A percentile compares a stretch with the other conserved stretches of the same genome.
These are phyloP conservation scores for Hyphodiscus sp. DNA, from an alignment of 2,329 filamentous ascomycete genomes.

Conservation along the genomic window DNA sequence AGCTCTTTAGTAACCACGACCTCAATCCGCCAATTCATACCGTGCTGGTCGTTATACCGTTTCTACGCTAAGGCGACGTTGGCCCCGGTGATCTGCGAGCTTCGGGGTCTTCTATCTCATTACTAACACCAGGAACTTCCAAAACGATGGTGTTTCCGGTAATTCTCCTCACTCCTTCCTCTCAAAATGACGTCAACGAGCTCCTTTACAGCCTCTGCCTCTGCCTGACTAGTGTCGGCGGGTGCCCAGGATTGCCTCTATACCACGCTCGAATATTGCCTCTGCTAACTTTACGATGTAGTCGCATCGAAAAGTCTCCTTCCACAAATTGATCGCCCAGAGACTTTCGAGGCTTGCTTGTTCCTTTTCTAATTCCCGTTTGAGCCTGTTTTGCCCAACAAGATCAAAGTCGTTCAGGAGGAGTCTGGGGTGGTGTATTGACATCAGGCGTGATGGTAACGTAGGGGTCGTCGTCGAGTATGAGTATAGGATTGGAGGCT, in stretches of 20 bases:
- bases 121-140: conserved; percentile 5
- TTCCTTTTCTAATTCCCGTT: conserved; percentile 8
- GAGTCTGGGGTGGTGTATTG: conserved; percentile 1
- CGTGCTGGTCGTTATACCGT: conserved; percentile 4
- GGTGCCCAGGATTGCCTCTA: conserved; percentile 5
- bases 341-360: conserved; percentile 5
- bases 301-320: conserved; percentile 9
- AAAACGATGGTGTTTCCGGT: conserved; percentile 6
- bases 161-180: conserved; percentile 7
- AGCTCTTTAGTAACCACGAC: conserved; percentile 2
- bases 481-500: conserved; percentile 10
- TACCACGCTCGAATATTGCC: conserved; percentile 2
- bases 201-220: conserved; percentile 8
- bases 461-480: conserved; percentile 2
- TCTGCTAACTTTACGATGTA: conserved; percentile 4
- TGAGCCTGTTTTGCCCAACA: conserved; percentile 1
- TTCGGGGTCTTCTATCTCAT: conserved; percentile 5
- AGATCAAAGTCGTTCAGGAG: conserved; percentile 6
- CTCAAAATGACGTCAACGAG: conserved; percentile 3
- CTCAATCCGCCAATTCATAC: conserved; percentile 5
- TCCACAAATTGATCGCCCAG: conserved; percentile 1
- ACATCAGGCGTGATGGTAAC: neutral
- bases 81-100: conserved; percentile 1
- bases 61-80: conserved; percentile 4
- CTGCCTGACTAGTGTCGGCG: conserved; percentile 6